Conservation (phyloP, 768 basidiomycete species). For the Suillus placidus region DNA sequence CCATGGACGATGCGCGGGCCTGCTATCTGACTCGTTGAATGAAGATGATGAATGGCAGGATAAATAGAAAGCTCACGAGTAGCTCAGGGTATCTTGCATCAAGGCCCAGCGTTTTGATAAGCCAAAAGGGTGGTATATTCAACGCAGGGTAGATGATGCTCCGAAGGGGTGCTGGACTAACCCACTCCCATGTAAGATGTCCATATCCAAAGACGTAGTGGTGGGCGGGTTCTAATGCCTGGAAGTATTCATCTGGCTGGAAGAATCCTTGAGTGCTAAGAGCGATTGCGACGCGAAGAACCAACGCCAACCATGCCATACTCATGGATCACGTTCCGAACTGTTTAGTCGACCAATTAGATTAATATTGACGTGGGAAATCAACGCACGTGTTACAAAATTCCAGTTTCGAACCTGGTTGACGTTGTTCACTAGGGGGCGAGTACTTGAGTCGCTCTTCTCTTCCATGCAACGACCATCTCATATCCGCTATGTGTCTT, state of each 20-base stretch:
- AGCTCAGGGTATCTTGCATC: slow-evolving; percentile 49
- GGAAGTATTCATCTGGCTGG: slow-evolving; percentile 97
- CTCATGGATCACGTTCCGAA: no score
- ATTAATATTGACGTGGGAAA: neutral
- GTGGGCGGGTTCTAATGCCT: slow-evolving; percentile 92
- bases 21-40: slow-evolving; percentile 50
- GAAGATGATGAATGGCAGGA: slow-evolving; percentile 8
- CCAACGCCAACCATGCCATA: neutral
- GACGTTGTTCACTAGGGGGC: no score
- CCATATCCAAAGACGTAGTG: slow-evolving; percentile 89
- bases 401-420: no score
- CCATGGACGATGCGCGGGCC: slow-evolving; percentile 81
- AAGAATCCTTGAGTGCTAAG: slow-evolving; percentile 83
- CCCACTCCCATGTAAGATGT: slow-evolving; percentile 96
- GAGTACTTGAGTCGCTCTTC: no score
- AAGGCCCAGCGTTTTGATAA: slow-evolving; percentile 57
- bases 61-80: slow-evolving; percentile 55
- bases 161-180: slow-evolving; percentile 65
- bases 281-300: slow-evolving; percentile 60
- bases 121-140: slow-evolving; percentile 79
- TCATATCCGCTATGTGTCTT: no score
- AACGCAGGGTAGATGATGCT: slow-evolving; percentile 81
- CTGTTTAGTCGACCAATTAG: no score
- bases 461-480: no score
- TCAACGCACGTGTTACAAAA: no score